Conservation (phyloP, 805 yeast genomes). For the Cyberlindnera mississippiensis region DNA sequence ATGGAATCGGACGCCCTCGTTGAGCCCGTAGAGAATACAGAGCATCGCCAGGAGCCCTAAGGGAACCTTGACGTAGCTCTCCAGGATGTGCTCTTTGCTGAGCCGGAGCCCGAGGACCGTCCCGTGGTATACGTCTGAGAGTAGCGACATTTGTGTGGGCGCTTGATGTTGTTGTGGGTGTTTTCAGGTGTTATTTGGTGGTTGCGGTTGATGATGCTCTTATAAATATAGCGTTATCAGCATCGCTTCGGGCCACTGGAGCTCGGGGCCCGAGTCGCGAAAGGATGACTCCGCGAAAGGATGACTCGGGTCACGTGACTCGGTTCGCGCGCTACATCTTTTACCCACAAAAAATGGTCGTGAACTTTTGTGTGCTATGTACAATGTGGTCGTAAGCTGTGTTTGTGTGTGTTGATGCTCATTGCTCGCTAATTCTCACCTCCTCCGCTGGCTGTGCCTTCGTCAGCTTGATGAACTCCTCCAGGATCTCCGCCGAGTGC, state of each 20-base stretch:
- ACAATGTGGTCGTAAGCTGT: neutral
- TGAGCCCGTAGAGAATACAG: slow-evolving; percentile 24
- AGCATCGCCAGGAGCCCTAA: slow-evolving; percentile 22
- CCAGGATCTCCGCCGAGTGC: slow-evolving; percentile 49
- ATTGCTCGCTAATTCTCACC: slow-evolving; percentile 8
- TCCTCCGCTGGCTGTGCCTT: slow-evolving; percentile 49
- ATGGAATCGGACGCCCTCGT: slow-evolving; percentile 33
- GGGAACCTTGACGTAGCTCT: slow-evolving; percentile 24
- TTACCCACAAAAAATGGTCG: neutral
- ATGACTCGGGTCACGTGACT: too few relatives aligned
- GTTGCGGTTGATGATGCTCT: too few relatives aligned
- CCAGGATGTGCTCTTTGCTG: slow-evolving; percentile 19
- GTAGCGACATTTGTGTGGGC: neutral
- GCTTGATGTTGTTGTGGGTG: neutral
- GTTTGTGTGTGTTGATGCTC: neutral
- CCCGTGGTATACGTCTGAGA: neutral
- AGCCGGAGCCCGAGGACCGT: slow-evolving; percentile 14
- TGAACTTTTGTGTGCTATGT: neutral
- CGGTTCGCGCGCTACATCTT: too few relatives aligned
- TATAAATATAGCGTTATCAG: too few relatives aligned
- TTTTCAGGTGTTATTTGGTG: too few relatives aligned
- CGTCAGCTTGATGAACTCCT: slow-evolving; percentile 47
- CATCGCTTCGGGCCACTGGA: neutral
- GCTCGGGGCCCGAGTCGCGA: too few relatives aligned
- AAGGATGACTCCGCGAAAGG: too few relatives aligned